Conservation (phyloP, 352 stramenopile genomes). For the Pythium phragmitis region DNA sequence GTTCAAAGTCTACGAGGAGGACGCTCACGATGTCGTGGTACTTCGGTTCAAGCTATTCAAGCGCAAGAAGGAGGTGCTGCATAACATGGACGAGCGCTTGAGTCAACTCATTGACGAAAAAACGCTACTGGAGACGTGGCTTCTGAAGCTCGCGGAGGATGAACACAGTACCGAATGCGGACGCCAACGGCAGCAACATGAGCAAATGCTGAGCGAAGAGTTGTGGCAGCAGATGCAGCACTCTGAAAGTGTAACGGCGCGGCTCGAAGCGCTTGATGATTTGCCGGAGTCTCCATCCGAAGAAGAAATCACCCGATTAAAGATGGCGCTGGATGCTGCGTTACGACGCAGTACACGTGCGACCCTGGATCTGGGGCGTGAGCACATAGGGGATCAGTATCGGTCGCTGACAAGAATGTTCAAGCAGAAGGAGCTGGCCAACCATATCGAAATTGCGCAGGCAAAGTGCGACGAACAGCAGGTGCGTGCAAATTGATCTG, state of each 20-base stretch:
- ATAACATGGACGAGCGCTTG: conserved; percentile 1
- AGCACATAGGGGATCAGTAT: conserved; percentile 12
- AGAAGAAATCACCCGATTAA: conserved; percentile 5
- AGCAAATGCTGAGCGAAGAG: conserved; percentile 19
- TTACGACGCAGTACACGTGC: conserved; percentile 12
- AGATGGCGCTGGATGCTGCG: not conserved
- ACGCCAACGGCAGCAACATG: conserved; percentile 3
- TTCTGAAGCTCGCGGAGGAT: conserved; percentile 7
- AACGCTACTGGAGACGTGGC: conserved; percentile 16
- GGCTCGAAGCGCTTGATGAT: conserved; percentile 20
- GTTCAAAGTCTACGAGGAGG: conserved; percentile 38
- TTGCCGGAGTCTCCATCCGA: not conserved
- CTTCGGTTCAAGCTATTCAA: conserved; percentile 25
- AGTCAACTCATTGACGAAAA: conserved; percentile 20
- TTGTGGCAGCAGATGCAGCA: conserved; percentile 10
- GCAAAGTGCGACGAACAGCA: conserved; percentile 12
- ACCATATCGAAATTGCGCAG: conserved; percentile 11
- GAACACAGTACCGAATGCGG: conserved; percentile 1
- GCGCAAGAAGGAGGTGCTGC: conserved; percentile 11
- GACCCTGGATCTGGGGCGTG: conserved; percentile 17
- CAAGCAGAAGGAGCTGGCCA: conserved; percentile 6
- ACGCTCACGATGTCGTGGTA: conserved; percentile 25
- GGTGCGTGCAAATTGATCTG: not conserved
- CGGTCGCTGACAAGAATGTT: conserved; percentile 3
- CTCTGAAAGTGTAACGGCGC: not conserved